Evolutionary conservation across 352 stramenopile species (phyloP).

Genomic region (Phytophthora nicotianae): DNA sequence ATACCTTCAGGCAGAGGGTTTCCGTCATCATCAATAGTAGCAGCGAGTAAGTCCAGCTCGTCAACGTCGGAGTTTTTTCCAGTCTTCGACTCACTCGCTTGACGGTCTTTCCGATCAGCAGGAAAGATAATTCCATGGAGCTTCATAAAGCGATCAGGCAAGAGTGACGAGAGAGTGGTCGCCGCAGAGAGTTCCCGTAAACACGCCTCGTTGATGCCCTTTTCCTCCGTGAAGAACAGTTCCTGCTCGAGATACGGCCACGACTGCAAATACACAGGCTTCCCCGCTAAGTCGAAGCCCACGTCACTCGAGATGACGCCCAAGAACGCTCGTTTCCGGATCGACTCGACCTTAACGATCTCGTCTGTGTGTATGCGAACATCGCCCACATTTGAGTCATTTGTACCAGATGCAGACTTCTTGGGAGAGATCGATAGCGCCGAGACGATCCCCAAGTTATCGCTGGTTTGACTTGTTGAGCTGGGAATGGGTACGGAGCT

Average conservation of each 20-base stretch:
- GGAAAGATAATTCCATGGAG: slow-evolving; percentile 79
- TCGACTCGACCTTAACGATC: slow-evolving; percentile 56
- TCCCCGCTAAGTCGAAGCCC: slow-evolving; percentile 51
- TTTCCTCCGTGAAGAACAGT: slow-evolving; percentile 50
- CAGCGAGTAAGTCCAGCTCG: slow-evolving; percentile 42
- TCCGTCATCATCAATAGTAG: slow-evolving; percentile 41
- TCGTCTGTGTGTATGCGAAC: slow-evolving; percentile 47
- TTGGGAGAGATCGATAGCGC: slow-evolving; percentile 47
- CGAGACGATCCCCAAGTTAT: slow-evolving; percentile 23
- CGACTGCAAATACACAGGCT: slow-evolving; percentile 72
- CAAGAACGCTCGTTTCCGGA: slow-evolving; percentile 75
- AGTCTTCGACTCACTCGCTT: slow-evolving; percentile 15
- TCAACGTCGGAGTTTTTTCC: slow-evolving; percentile 32
- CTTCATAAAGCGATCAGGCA: slow-evolving; percentile 61
- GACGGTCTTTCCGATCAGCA: slow-evolving; percentile 40
- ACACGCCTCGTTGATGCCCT: slow-evolving; percentile 56
- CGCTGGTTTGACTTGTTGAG: slow-evolving; percentile 13
- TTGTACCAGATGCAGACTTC: slow-evolving; percentile 33
- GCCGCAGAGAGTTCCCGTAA: slow-evolving; percentile 61
- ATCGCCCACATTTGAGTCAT: slow-evolving; percentile 19
- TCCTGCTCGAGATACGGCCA: slow-evolving; percentile 81
- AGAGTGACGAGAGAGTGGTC: slow-evolving; percentile 46
- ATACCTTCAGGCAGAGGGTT: slow-evolving; percentile 37
- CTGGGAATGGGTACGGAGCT: slow-evolving; percentile 16
- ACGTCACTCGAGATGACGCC: slow-evolving; percentile 45